Evolutionary conservation across 1,284 basidiomycete species (phyloP), one percentile per base, ranked within the genome.

Genomic region (Stereum hirsutum): DNA sequence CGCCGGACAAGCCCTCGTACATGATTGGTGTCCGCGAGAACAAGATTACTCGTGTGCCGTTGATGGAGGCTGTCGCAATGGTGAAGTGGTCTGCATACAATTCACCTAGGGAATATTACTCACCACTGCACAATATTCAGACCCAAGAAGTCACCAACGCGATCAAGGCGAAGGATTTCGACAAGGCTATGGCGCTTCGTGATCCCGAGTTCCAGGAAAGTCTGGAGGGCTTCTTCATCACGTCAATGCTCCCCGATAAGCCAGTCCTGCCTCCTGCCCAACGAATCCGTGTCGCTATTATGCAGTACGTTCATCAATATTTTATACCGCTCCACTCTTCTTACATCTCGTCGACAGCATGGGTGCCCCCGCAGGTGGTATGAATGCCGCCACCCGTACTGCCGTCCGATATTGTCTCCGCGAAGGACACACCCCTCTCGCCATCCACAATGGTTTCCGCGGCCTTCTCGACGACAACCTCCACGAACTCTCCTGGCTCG

Each of bases 21-120:
- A 95, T 99, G 83, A 98, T 99, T 57, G 94, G 95, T 17, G 77
- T 96, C 36, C 78, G 81, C 54, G 94, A 98, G 66, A 97, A 96
- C 70, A 95, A 95, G 68, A 92, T 99, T 51, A 91, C 75, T 14
- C 79, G 91, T 33, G 81, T 95, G 8, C 91, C 92, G 14, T 70
- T 99, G 33, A 78, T 96, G 72, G 86, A 97, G 49, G 94, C 95
- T 40, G 95, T 99, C 23, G 78, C 81, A 40, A 80, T 81, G 78
- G 89, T 88, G 54, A 30, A 60, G 49, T 44, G 35, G 12, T 28
- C 28, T 15, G 36, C n/a, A n/a, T n/a, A n/a, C n/a, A n/a, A n/a
- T n/a, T n/a, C n/a, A n/a, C n/a, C n/a, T n/a, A n/a, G n/a, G n/a
- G n/a, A n/a, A n/a, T n/a, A n/a, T n/a, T n/a, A n/a, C n/a, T n/a